A percentile compares a stretch with the other conserved stretches of the same genome.
These are phyloP conservation scores for Chlorella sp. DNA, from an alignment of 139 green algal genomes.

Conservation along the genomic window DNA sequence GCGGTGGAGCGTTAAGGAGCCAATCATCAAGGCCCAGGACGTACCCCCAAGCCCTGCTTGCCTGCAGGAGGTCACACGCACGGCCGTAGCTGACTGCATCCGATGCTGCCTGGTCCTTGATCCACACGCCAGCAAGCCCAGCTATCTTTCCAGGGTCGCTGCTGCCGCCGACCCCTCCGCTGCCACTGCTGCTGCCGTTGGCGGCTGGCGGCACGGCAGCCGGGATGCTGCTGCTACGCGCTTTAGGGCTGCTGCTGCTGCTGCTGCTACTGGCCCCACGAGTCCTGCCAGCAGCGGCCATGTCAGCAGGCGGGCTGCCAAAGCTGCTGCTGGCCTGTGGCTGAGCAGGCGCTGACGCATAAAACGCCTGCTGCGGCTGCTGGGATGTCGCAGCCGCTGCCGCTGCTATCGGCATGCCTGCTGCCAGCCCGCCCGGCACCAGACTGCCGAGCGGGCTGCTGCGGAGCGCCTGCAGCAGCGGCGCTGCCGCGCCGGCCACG, in stretches of 20 bases:
- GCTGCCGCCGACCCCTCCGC: background rate
- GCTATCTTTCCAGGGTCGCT: background rate
- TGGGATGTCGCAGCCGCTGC: background rate
- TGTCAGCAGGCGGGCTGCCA: too few species aligned
- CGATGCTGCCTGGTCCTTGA: conserved; percentile 30
- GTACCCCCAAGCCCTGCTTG: too few species aligned
- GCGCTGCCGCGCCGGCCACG: background rate
- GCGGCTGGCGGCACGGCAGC: background rate
- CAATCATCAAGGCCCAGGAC: too few species aligned
- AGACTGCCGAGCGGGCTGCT: conserved; percentile 6
- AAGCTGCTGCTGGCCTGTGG: background rate
- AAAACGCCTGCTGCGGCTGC: background rate
- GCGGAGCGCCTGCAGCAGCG: conserved; percentile 6
- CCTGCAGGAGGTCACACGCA: conserved; percentile 34
- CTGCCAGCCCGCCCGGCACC: background rate
- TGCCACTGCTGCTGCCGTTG: background rate
- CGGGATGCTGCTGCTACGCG: background rate
- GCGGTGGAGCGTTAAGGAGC: too few species aligned
- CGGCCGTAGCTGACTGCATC: conserved; percentile 39
- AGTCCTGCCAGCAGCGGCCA: background rate
- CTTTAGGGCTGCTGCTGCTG: background rate
- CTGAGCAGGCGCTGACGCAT: background rate
- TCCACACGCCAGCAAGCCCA: conserved; percentile 23
- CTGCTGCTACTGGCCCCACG: too few species aligned
- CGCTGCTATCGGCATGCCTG: background rate